Base-by-base conservation (phyloP, 805 yeast species). In the Schwanniomyces pseudopolymorphus region DNA sequence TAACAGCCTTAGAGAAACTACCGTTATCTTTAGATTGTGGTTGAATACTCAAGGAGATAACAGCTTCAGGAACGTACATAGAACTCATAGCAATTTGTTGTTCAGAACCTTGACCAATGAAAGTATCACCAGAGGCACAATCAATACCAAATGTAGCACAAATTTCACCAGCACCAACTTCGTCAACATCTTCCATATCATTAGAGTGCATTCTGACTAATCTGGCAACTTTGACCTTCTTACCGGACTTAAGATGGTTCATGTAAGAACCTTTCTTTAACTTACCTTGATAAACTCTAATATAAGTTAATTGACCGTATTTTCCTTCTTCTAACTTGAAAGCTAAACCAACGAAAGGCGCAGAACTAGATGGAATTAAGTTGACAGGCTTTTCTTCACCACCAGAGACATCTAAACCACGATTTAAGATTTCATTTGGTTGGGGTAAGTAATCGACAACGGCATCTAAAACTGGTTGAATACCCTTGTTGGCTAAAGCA, bases 141-240 rank as follows among this genome's bases (percentile, higher is more conserved):
- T 94, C 99, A 57, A 94, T 88, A 72, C 99, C 99, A 60, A 94
- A 94, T 48, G 98, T 92, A 45, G 99, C 99, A 75, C 99, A 94
- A 59, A 94, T 94, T 74, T 94, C 99, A 66, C 99, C 99, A 25
- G 98, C 92, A 19, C 92, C 94, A 61, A 89, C 85, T 72, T 91
- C 97, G 41, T 84, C 87, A 42, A 89, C 94, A 64, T 94, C 99
- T 75, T 94, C 99, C 98, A 94, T 91, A 66, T 94, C 99, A 52
- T 91, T 89, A 24, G 97, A 89, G 75, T 94, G 98, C 99, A 94
- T 94, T 73, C 98, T 86, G 43, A 90, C 99, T 60, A 94, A 79
- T 62, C 99, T 81, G 11, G 97, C 80, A 44, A 94, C 88, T 75
- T 94, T 94, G 53, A 90, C 88, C 69, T 84, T 88, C 77, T 94